Evolutionary conservation across 768 basidiomycete species (phyloP).

Genomic region (Termitomyces eurrhizus): DNA sequence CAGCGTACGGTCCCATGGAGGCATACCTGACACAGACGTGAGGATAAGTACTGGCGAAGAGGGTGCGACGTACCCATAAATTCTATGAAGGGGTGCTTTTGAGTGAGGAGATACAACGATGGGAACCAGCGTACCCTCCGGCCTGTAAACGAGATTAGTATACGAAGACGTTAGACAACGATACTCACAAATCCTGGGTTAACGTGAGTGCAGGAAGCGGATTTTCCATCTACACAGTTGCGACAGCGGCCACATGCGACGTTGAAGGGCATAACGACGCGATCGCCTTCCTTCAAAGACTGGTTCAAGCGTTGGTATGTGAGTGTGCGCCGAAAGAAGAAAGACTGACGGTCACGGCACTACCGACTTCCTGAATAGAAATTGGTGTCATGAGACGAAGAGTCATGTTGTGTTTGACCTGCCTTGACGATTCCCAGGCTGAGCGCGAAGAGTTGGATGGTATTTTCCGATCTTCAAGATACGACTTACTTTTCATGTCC

Average conservation of each 20-base stretch:
- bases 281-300: conserved; percentile 50
- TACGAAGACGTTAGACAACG: too few species aligned
- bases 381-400: background rate
- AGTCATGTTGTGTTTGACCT: conserved; percentile 4
- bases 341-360: conserved; percentile 36
- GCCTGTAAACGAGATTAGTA: conserved; percentile 24
- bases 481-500: conserved; percentile 48
- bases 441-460: background rate
- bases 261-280: conserved; percentile 61
- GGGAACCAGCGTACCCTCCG: conserved; percentile 34
- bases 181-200: conserved; percentile 51
- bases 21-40: conserved; percentile 37
- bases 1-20: conserved; percentile 52
- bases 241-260: conserved; percentile 54
- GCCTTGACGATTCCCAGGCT: conserved; percentile 52
- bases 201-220: conserved; percentile 54
- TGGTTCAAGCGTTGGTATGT: conserved; percentile 11
- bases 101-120: too few species aligned
- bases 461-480: background rate
- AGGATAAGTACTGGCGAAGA: background rate
- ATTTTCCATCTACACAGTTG: conserved; percentile 50
- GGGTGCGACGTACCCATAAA: background rate
- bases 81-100: too few species aligned
- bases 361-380: conserved; percentile 35
- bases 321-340: background rate